A percentile compares a stretch with the other conserved stretches of the same genome.
phyloP scores from a whole-genome alignment of 1,284 basidiomycete genomes.

The Puccinia sorghi region DNA sequence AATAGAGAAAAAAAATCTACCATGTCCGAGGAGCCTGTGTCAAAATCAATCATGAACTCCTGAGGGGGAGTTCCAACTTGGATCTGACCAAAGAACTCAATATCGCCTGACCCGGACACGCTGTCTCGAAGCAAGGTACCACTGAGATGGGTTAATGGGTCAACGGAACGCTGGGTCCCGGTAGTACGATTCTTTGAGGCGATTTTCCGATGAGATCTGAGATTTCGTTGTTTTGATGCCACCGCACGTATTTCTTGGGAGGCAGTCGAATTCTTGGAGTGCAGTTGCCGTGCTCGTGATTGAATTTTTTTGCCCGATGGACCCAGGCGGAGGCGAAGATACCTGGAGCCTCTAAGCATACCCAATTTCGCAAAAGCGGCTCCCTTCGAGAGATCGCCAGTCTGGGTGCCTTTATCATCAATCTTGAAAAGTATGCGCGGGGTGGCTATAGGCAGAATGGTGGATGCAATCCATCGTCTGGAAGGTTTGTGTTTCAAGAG shows the following conservation, averaged over 20 bases:
- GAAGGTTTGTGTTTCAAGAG: neutral
- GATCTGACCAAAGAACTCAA: conserved; percentile 53
- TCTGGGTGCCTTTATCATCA: neutral
- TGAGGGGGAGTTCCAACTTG: conserved; percentile 52
- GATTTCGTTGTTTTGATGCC: neutral
- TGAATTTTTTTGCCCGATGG: neutral
- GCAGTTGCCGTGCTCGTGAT: neutral
- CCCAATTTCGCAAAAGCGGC: conserved; percentile 45
- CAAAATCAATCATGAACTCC: conserved; percentile 53
- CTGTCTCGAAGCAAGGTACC: conserved; percentile 29
- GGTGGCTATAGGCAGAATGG: conserved; percentile 26
- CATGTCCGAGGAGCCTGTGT: conserved; percentile 51
- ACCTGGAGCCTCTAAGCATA: conserved; percentile 21
- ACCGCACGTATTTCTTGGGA: neutral
- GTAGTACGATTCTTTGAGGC: neutral
- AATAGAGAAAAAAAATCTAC: conserved; percentile 17
- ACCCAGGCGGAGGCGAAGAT: conserved; percentile 23
- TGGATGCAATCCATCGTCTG: conserved; percentile 35
- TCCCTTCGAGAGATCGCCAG: conserved; percentile 31
- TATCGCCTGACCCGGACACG: conserved; percentile 51
- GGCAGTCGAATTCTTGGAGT: conserved; percentile 1
- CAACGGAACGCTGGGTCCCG: neutral
- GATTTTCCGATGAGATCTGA: neutral
- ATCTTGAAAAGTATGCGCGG: neutral
- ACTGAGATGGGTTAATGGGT: conserved; percentile 8